phyloP scores from a whole-genome alignment of 257 asterid species.

The Capsicum chinense region DNA sequence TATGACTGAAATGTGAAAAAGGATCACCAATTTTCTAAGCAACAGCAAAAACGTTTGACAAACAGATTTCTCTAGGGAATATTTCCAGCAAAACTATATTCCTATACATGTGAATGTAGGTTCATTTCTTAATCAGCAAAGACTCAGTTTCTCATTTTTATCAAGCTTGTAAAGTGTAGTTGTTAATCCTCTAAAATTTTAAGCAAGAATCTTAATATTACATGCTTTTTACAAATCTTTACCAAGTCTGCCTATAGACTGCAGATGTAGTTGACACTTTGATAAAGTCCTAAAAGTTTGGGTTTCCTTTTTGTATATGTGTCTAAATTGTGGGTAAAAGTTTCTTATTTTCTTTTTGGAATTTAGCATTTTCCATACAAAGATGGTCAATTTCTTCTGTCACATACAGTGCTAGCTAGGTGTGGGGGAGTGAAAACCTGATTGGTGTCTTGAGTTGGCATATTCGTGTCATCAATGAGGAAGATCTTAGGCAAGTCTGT shows the following conservation, averaged over 20 bases:
- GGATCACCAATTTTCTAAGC: neutral
- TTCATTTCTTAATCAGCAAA: neutral
- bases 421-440: constrained; percentile 56
- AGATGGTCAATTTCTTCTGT: neutral
- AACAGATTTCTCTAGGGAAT: neutral
- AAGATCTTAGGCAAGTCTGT: constrained; percentile 86
- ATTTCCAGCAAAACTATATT: constrained; percentile 3
- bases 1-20: constrained; percentile 59
- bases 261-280: neutral
- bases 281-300: neutral
- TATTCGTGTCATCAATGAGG: constrained; percentile 59
- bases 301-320: constrained; percentile 2
- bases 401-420: neutral
- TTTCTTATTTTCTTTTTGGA: neutral
- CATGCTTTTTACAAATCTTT: neutral
- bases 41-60: neutral
- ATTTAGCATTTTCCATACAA: neutral
- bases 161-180: constrained; percentile 1
- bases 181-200: neutral
- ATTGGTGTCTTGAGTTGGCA: constrained; percentile 86
- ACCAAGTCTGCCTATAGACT: neutral
- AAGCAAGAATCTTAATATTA: constrained; percentile 3
- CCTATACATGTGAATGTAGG: constrained; percentile 3
- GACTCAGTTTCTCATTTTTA: neutral
- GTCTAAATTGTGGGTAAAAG: neutral